Conservation (phyloP, 768 basidiomycete genomes). For the Suillus brevipes region DNA sequence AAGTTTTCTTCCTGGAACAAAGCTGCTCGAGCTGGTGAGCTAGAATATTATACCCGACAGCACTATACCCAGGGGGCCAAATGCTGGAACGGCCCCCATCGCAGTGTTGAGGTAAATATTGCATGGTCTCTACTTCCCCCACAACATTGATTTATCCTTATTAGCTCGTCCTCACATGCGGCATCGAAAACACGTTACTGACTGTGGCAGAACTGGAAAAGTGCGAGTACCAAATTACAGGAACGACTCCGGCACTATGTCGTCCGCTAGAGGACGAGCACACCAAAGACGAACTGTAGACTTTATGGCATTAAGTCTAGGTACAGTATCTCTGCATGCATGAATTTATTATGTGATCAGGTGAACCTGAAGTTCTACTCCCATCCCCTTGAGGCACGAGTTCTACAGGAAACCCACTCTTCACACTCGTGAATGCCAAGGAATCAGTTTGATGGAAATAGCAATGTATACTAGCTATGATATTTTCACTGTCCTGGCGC, state of each 20-base stretch:
- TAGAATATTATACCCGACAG: conserved; percentile 80
- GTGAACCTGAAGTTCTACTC: not conserved
- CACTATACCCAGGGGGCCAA: conserved; percentile 80
- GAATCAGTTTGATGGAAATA: not conserved
- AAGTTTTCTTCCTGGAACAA: conserved; percentile 80
- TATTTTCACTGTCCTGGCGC: not conserved
- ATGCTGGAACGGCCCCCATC: conserved; percentile 96
- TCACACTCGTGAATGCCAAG: not conserved
- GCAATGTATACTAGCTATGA: not conserved
- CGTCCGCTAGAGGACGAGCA: conserved; percentile 38
- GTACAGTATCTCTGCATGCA: not conserved
- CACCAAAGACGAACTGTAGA: conserved; percentile 32
- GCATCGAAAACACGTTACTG: conserved; percentile 77
- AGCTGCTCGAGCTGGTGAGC: conserved; percentile 55
- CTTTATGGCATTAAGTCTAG: not conserved
- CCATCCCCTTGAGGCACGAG: not conserved
- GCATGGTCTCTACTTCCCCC: not conserved
- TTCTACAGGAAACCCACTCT: not conserved
- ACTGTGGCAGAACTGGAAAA: conserved; percentile 90
- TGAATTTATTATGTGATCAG: not conserved
- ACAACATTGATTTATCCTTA: conserved; percentile 9
- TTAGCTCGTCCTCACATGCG: conserved; percentile 82
- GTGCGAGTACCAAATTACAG: conserved; percentile 91
- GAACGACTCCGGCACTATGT: conserved; percentile 84
- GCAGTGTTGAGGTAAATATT: conserved; percentile 70